phyloP scores from a whole-genome alignment of 2,329 filamentous ascomycete genomes.

The Elsinoe perseae region DNA sequence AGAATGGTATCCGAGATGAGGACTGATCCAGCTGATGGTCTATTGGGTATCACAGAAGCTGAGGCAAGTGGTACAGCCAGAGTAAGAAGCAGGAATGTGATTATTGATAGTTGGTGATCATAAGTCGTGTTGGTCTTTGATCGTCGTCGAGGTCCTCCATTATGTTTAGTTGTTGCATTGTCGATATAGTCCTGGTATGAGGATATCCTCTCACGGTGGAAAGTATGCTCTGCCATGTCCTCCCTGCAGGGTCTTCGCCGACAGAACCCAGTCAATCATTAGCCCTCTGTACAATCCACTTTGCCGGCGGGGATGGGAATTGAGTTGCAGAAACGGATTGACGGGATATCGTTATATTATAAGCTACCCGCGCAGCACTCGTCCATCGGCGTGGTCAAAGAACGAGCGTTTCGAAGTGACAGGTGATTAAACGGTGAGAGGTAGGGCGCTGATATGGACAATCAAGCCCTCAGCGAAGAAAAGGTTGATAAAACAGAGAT shows the following conservation, averaged over 20 bases:
- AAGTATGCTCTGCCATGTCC: constrained; percentile 10
- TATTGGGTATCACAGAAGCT: background rate
- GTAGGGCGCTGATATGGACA: constrained; percentile 6
- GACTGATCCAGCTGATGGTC: background rate
- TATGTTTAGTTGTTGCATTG: background rate
- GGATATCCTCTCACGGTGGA: background rate
- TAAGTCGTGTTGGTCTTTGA: background rate
- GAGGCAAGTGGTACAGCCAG: background rate
- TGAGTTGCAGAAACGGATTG: constrained; percentile 7
- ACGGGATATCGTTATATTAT: background rate
- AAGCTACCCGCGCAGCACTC: background rate
- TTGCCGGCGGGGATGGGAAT: constrained; percentile 1
- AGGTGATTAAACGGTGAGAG: constrained; percentile 4
- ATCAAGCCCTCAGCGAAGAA: background rate
- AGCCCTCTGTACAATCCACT: background rate
- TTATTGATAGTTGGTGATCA: background rate
- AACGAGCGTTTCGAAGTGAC: constrained; percentile 8
- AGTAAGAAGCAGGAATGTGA: background rate
- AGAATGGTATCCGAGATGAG: background rate
- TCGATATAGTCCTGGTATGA: background rate
- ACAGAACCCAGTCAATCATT: constrained; percentile 5
- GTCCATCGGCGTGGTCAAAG: background rate
- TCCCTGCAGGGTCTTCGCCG: constrained; percentile 3
- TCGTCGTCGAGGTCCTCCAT: background rate
- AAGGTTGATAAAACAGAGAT: constrained; percentile 10